Percentiles rank a stretch among this genome's conserved stretches.
Evolutionary conservation across 2,329 filamentous ascomycete species (phyloP).

Genomic region (Bipolaris sorokiniana): DNA sequence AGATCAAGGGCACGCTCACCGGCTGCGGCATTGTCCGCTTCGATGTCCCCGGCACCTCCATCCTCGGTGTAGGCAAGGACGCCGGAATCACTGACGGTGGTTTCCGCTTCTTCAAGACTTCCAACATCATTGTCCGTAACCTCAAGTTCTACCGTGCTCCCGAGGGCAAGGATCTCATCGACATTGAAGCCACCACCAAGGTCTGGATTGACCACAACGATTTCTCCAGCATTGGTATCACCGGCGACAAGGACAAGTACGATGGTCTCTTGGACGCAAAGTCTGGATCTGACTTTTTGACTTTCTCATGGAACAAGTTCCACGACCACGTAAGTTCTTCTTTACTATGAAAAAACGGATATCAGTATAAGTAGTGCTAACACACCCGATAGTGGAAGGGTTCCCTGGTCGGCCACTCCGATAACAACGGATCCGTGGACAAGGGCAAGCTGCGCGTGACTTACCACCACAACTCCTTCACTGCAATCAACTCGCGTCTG

Average conservation of each 20-base stretch:
- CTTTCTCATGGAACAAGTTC: conserved; percentile 59
- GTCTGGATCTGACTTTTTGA: conserved; percentile 67
- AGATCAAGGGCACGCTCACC: conserved; percentile 40
- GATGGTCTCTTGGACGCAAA: conserved; percentile 63
- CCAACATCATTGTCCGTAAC: conserved; percentile 69
- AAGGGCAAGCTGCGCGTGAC: conserved; percentile 67
- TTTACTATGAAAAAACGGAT: not conserved
- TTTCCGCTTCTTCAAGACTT: conserved; percentile 59
- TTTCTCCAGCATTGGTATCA: conserved; percentile 60
- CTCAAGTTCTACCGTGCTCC: conserved; percentile 65
- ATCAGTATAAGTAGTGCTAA: conserved; percentile 7
- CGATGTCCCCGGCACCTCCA: conserved; percentile 30
- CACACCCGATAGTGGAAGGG: conserved; percentile 57
- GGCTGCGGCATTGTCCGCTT: conserved; percentile 42
- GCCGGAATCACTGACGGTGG: conserved; percentile 55
- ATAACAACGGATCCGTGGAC: conserved; percentile 52
- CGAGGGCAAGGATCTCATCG: conserved; percentile 64
- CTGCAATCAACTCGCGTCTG: conserved; percentile 67
- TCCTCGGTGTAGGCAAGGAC: conserved; percentile 52
- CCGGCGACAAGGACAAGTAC: conserved; percentile 41
- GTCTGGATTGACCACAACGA: conserved; percentile 71
- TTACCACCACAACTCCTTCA: conserved; percentile 71
- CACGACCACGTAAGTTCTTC: conserved; percentile 57
- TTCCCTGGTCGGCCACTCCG: conserved; percentile 59
- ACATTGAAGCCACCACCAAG: conserved; percentile 63